phyloP scores from a whole-genome alignment of 495 filamentous ascomycete genomes.

The Astrothelium subdiscretum region DNA sequence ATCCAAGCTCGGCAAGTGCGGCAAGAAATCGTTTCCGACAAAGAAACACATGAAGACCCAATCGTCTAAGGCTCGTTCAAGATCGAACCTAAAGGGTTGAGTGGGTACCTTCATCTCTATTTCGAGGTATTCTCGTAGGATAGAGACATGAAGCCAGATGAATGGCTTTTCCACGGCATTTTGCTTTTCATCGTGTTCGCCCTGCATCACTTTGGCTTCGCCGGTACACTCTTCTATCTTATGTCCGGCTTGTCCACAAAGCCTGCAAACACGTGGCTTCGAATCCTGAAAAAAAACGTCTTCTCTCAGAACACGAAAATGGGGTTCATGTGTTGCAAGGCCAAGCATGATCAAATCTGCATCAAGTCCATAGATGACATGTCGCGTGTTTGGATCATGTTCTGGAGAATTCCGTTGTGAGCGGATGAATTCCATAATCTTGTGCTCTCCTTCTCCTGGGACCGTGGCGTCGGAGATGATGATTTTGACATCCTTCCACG shows the following conservation, averaged over 20 bases:
- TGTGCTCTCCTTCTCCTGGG: slow-evolving; percentile 96
- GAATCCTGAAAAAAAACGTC: slow-evolving; percentile 90
- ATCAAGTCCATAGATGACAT: slow-evolving; percentile 39
- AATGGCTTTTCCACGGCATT: slow-evolving; percentile 70
- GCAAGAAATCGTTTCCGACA: slow-evolving; percentile 97
- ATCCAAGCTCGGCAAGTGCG: slow-evolving; percentile 89
- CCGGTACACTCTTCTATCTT: slow-evolving; percentile 73
- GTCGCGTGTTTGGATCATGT: slow-evolving; percentile 84
- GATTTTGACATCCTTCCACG: slow-evolving; percentile 93
- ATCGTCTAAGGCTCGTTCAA: slow-evolving; percentile 95
- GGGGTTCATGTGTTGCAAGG: slow-evolving; percentile 90
- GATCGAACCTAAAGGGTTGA: slow-evolving; percentile 70
- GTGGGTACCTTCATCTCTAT: slow-evolving; percentile 74
- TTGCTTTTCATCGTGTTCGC: slow-evolving; percentile 77
- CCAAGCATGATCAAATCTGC: slow-evolving; percentile 99
- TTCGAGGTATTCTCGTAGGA: slow-evolving; percentile 86
- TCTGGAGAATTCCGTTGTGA: slow-evolving; percentile 82
- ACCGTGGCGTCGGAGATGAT: slow-evolving; percentile 98
- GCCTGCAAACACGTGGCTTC: slow-evolving; percentile 63
- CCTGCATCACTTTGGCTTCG: slow-evolving; percentile 69
- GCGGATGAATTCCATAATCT: slow-evolving; percentile 97
- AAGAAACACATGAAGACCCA: slow-evolving; percentile 99
- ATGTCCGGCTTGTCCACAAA: slow-evolving; percentile 88
- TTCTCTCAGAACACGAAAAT: slow-evolving; percentile 93
- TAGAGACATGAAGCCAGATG: slow-evolving; percentile 92